Evolutionary conservation across 1,139 yeast species (phyloP).

Genomic region (Trichomonascaceae sp.): DNA sequence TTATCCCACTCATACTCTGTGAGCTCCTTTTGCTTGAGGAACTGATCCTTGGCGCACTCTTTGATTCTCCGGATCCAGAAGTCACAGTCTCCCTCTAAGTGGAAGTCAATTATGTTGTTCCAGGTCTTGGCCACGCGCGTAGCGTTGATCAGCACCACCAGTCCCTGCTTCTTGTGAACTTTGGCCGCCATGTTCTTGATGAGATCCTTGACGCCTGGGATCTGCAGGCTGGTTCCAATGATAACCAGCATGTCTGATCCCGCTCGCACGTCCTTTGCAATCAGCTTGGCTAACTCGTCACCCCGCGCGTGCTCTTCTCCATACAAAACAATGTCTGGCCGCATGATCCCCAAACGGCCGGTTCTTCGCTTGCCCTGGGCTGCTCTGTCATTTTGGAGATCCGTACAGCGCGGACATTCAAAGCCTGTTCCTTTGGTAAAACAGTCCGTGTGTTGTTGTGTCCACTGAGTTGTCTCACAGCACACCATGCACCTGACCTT

Average conservation of each 20-base stretch:
- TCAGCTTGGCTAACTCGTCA: constrained; percentile 48
- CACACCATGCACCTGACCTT: constrained; percentile 64
- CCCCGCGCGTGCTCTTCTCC: constrained; percentile 73
- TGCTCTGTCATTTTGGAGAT: constrained; percentile 39
- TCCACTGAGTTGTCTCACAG: constrained; percentile 49
- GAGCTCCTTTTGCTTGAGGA: too few species aligned
- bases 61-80: constrained; percentile 38
- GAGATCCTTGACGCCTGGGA: constrained; percentile 55
- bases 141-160: constrained; percentile 53
- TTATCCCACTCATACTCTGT: too few species aligned
- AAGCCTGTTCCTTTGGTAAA: constrained; percentile 47
- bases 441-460: constrained; percentile 31
- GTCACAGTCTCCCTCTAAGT: constrained; percentile 72
- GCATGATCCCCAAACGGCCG: constrained; percentile 43
- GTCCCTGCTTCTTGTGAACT: constrained; percentile 46
- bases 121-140: constrained; percentile 30
- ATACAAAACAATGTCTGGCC: constrained; percentile 66
- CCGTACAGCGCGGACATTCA: constrained; percentile 46
- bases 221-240: constrained; percentile 67
- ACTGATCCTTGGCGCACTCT: neutral
- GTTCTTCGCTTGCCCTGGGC: constrained; percentile 49
- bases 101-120: constrained; percentile 53
- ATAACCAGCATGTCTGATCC: constrained; percentile 55
- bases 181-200: constrained; percentile 46
- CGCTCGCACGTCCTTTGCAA: constrained; percentile 38